Percentiles rank a stretch among this genome's conserved stretches.
Conservation (phyloP, 2,329 filamentous ascomycete species). For the Phoma sp. region DNA sequence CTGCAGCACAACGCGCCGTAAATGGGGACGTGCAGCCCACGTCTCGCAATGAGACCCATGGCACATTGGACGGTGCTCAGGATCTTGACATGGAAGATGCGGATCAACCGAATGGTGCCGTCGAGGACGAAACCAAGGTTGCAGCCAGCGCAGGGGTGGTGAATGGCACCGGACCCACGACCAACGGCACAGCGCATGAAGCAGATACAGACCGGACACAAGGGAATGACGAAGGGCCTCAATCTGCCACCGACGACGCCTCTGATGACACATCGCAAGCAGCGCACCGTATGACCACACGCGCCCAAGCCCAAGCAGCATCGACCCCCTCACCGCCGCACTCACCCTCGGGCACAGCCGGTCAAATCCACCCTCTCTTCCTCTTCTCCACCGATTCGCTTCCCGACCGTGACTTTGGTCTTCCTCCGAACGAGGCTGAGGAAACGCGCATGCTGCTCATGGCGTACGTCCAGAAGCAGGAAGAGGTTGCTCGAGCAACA, state of each 20-base stretch:
- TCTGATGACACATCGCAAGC: conserved; percentile 53
- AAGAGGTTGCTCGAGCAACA: conserved; percentile 78
- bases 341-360: conserved; percentile 57
- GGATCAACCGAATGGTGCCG: conserved; percentile 26
- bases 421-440: conserved; percentile 77
- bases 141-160: conserved; percentile 2
- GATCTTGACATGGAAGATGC: conserved; percentile 42
- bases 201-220: conserved; percentile 22
- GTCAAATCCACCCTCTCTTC: conserved; percentile 79
- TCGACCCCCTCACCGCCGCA: conserved; percentile 50
- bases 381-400: conserved; percentile 67
- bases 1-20: conserved; percentile 11
- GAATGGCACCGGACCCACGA: conserved; percentile 29
- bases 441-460: conserved; percentile 77
- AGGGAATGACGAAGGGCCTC: conserved; percentile 34
- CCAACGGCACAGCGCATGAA: conserved; percentile 33
- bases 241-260: conserved; percentile 45
- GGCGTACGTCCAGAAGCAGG: conserved; percentile 84
- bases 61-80: conserved; percentile 19
- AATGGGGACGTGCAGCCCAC: conserved; percentile 20
- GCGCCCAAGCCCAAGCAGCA: conserved; percentile 59
- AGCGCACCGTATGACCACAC: conserved; percentile 63
- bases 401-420: conserved; percentile 73
- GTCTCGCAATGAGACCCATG: conserved; percentile 22
- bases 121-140: conserved; percentile 22